Evolutionary conservation across 441 rosid species (phyloP).

Genomic region (Arabidopsis hybrid): DNA sequence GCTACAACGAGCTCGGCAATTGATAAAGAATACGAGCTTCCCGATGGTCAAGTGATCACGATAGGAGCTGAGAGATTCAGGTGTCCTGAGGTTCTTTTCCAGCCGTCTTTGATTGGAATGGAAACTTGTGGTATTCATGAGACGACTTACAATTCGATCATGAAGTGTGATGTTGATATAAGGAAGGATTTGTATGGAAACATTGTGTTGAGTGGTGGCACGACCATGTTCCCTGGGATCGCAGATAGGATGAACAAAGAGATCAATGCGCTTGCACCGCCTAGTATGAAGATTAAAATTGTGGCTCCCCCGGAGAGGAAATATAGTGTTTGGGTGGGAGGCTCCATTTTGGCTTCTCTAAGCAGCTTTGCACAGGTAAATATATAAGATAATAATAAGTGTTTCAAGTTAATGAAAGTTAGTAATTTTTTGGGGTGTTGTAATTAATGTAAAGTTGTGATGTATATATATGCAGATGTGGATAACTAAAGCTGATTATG

Average conservation of each 20-base stretch:
- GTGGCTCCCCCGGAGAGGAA: conserved; percentile 62
- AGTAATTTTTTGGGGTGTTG: neutral
- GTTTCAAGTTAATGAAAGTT: neutral
- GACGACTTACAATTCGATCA: conserved; percentile 73
- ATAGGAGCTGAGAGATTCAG: conserved; percentile 76
- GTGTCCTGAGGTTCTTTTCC: conserved; percentile 82
- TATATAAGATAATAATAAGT: neutral
- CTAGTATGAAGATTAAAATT: conserved; percentile 67
- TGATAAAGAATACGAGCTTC: conserved; percentile 77
- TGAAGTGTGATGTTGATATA: conserved; percentile 77
- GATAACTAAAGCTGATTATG: conserved; percentile 27
- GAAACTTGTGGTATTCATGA: conserved; percentile 79
- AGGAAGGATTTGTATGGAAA: conserved; percentile 66
- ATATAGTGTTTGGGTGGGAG: conserved; percentile 78
- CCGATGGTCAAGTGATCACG: conserved; percentile 75
- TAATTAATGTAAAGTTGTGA: conserved; percentile 23
- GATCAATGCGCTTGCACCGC: conserved; percentile 64
- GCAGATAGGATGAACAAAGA: conserved; percentile 76
- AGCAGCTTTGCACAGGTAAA: conserved; percentile 61
- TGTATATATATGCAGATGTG: conserved; percentile 11
- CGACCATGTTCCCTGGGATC: conserved; percentile 71
- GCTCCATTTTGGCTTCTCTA: conserved; percentile 65
- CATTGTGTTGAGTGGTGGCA: conserved; percentile 67
- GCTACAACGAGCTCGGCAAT: conserved; percentile 63
- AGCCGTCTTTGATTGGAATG: conserved; percentile 81